phyloP scores from a whole-genome alignment of 2,329 filamentous ascomycete genomes.

The Trichoderma koningii region DNA sequence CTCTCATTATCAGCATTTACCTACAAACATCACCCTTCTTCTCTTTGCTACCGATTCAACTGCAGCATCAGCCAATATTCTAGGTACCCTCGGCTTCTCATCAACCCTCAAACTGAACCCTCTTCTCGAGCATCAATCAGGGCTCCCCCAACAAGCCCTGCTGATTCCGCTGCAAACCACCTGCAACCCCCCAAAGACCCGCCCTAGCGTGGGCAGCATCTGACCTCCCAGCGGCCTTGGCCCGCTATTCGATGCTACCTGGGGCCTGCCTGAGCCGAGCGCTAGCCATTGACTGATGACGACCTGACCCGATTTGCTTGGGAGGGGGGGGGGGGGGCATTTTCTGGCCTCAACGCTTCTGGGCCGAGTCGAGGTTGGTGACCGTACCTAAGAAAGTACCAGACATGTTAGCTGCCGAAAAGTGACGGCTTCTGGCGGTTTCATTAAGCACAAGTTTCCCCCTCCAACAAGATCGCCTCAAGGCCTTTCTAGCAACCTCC shows the following conservation, averaged over 20 bases:
- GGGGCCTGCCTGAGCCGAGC: too few species aligned
- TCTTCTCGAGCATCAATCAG: not conserved
- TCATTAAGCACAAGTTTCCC: constrained; percentile 16
- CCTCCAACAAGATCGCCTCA: constrained; percentile 1
- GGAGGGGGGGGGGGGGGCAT: not conserved
- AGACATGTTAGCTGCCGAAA: not conserved
- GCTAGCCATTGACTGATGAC: constrained; percentile 21
- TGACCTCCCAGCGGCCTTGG: constrained; percentile 26
- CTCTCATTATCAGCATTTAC: too few species aligned
- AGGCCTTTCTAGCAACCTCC: too few species aligned
- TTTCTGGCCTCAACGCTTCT: constrained; percentile 24
- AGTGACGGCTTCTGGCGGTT: not conserved
- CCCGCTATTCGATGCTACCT: constrained; percentile 9
- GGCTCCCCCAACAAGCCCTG: constrained; percentile 22
- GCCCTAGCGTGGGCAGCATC: constrained; percentile 23
- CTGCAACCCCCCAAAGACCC: constrained; percentile 10
- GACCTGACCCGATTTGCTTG: constrained; percentile 23
- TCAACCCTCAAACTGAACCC: too few species aligned
- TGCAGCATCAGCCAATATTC: too few species aligned
- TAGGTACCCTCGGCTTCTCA: too few species aligned
- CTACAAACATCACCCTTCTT: too few species aligned
- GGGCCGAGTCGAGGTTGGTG: constrained; percentile 1
- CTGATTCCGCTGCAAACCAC: constrained; percentile 21
- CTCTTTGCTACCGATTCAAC: too few species aligned
- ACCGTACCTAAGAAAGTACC: not conserved